phyloP scores from a whole-genome alignment of 441 rosid species.

The Francoa sonchifolia region DNA sequence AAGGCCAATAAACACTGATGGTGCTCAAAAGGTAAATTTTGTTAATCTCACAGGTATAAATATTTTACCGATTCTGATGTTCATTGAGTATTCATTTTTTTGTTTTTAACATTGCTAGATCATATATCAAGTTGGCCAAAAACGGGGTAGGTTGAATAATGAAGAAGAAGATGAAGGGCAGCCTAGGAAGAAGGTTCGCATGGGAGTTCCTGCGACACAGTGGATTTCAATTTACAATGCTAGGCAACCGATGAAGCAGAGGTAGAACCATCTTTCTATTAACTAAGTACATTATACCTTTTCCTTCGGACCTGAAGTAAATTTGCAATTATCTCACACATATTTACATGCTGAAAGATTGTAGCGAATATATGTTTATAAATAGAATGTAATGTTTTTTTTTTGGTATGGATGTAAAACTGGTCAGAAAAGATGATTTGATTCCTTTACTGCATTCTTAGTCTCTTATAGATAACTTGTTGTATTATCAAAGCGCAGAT shows the following conservation, averaged over 20 bases:
- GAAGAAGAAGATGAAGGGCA: slow-evolving; percentile 93
- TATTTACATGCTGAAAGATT: too few species aligned
- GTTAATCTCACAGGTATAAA: slow-evolving; percentile 1
- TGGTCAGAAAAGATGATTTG: too few species aligned
- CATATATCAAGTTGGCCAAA: slow-evolving; percentile 88
- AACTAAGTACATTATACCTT: too few species aligned
- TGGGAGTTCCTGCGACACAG: slow-evolving; percentile 94
- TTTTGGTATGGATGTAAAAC: too few species aligned
- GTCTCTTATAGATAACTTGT: too few species aligned
- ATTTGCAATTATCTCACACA: neutral
- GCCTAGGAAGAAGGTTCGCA: slow-evolving; percentile 85
- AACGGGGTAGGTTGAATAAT: slow-evolving; percentile 78
- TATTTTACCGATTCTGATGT: slow-evolving; percentile 1
- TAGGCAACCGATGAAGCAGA: slow-evolving; percentile 93
- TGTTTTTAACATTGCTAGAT: slow-evolving; percentile 24
- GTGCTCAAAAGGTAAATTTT: slow-evolving; percentile 75
- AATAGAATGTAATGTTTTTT: too few species aligned
- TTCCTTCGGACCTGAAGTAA: too few species aligned
- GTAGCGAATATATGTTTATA: too few species aligned
- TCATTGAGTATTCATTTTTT: slow-evolving; percentile 2
- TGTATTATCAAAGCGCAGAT: too few species aligned
- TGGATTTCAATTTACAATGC: slow-evolving; percentile 98
- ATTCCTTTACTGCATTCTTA: too few species aligned
- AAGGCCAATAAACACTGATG: slow-evolving; percentile 94
- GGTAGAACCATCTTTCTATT: slow-evolving; percentile 27